Conservation (phyloP, 352 stramenopile genomes). For the Phytophthora fragariae region DNA sequence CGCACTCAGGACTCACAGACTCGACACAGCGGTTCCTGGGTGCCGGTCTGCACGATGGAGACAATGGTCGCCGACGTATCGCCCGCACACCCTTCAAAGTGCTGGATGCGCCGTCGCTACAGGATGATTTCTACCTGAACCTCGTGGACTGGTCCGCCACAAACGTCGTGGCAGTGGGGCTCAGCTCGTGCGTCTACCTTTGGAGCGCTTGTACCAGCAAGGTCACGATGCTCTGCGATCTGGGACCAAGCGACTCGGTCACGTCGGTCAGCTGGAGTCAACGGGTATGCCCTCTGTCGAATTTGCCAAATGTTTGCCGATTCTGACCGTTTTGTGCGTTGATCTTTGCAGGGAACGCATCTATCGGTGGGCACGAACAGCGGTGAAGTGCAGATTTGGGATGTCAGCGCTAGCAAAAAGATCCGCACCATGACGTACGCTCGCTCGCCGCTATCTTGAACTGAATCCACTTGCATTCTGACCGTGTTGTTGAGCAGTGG, state of each 20-base stretch:
- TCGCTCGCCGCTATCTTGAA: not conserved
- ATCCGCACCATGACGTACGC: slow-evolving; percentile 91
- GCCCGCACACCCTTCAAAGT: slow-evolving; percentile 96
- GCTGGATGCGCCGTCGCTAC: slow-evolving; percentile 95
- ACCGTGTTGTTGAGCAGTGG: slow-evolving; percentile 50
- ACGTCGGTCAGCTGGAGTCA: slow-evolving; percentile 96
- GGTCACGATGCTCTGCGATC: slow-evolving; percentile 95
- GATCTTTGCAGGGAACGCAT: slow-evolving; percentile 76
- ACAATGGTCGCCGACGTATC: slow-evolving; percentile 76
- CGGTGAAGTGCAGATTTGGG: slow-evolving; percentile 97
- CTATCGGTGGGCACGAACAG: slow-evolving; percentile 94
- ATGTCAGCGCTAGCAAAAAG: slow-evolving; percentile 88
- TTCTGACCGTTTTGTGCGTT: slow-evolving; percentile 14
- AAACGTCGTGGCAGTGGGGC: slow-evolving; percentile 96
- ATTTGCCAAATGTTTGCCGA: not conserved
- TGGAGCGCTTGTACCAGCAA: slow-evolving; percentile 95
- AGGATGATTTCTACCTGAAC: slow-evolving; percentile 99
- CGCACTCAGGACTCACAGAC: slow-evolving; percentile 53
- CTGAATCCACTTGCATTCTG: not conserved
- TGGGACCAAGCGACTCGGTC: slow-evolving; percentile 76
- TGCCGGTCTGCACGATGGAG: slow-evolving; percentile 28
- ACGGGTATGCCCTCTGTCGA: slow-evolving; percentile 48
- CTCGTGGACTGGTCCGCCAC: slow-evolving; percentile 96
- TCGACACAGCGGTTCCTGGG: slow-evolving; percentile 43
- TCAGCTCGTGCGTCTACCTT: slow-evolving; percentile 95